A percentile compares a stretch with the other conserved stretches of the same genome.
Conservation (phyloP, 306 rosid genomes). For the Cyamopsis tetragonoloba region DNA sequence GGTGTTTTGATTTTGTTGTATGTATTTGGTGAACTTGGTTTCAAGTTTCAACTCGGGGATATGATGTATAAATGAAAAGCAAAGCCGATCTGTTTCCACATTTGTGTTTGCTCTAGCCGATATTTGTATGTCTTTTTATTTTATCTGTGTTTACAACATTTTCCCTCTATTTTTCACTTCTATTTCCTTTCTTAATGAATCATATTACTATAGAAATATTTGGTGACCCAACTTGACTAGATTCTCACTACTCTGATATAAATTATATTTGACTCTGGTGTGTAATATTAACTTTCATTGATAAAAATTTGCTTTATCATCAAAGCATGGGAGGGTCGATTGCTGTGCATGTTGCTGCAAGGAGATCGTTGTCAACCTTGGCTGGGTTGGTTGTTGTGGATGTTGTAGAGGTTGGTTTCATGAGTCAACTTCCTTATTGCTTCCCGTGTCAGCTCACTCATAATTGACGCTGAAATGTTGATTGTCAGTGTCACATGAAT, state of each 20-base stretch:
- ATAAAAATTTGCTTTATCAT: constrained; percentile 15
- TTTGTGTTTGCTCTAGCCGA: constrained; percentile 10
- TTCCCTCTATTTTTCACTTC: constrained; percentile 8
- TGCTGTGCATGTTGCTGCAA: constrained; percentile 90
- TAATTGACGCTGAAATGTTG: constrained; percentile 10
- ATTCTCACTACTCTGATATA: neutral
- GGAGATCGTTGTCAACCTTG: constrained; percentile 57
- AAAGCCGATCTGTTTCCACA: constrained; percentile 9
- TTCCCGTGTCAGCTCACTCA: constrained; percentile 16
- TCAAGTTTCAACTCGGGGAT: constrained; percentile 12
- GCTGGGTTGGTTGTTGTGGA: constrained; percentile 96
- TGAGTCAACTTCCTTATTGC: constrained; percentile 3
- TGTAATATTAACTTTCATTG: constrained; percentile 3
- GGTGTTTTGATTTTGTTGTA: neutral
- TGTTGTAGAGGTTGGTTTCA: constrained; percentile 85
- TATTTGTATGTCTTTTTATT: neutral
- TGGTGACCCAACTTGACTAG: constrained; percentile 12
- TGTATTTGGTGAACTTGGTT: constrained; percentile 24
- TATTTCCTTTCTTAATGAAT: neutral
- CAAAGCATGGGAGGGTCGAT: constrained; percentile 96
- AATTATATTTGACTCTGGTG: constrained; percentile 3
- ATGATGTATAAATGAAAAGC: neutral
- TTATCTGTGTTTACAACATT: neutral
- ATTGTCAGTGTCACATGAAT: constrained; percentile 25
- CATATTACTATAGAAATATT: constrained; percentile 21